Percentiles rank a stretch among this genome's conserved stretches.
Conservation (phyloP, 495 filamentous ascomycete species). For the Polyplosphaeria fusca region DNA sequence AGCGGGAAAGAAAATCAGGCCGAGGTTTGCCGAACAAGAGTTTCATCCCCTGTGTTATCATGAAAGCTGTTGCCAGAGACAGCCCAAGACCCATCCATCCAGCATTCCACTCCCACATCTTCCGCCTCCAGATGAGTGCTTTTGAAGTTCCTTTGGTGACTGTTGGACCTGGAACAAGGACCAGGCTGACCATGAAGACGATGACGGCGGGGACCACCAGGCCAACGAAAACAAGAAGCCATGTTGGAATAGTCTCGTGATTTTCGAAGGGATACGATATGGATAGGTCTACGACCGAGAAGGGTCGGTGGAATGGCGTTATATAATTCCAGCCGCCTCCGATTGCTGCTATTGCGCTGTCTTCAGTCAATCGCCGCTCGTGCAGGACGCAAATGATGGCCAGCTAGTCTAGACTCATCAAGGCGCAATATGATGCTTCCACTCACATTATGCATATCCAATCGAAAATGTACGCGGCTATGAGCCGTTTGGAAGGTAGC, state of each 20-base stretch:
- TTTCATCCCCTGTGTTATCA: conserved; percentile 62
- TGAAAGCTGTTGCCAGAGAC: conserved; percentile 52
- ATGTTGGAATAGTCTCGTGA: conserved; percentile 55
- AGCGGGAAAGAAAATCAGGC: conserved; percentile 62
- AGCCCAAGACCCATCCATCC: conserved; percentile 63
- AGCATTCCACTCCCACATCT: conserved; percentile 64
- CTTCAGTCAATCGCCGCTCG: no score
- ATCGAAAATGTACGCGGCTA: conserved; percentile 41
- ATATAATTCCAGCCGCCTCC: conserved; percentile 38
- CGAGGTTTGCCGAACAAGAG: conserved; percentile 61
- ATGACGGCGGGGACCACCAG: conserved; percentile 55
- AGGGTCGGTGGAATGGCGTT: conserved; percentile 40
- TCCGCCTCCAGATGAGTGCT: conserved; percentile 45
- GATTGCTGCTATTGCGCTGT: conserved; percentile 38
- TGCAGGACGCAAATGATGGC: no score
- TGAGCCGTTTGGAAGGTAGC: conserved; percentile 38
- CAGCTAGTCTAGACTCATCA: no score
- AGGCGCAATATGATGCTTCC: no score
- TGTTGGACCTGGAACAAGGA: conserved; percentile 50
- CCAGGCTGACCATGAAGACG: conserved; percentile 47
- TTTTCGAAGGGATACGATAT: conserved; percentile 58
- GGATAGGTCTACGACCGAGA: conserved; percentile 51
- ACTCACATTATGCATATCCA: conserved; percentile 41
- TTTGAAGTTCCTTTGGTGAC: conserved; percentile 35
- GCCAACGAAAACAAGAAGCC: conserved; percentile 49